Evolutionary conservation across 768 basidiomycete species (phyloP).

Genomic region (Tricholoma furcatifolium): DNA sequence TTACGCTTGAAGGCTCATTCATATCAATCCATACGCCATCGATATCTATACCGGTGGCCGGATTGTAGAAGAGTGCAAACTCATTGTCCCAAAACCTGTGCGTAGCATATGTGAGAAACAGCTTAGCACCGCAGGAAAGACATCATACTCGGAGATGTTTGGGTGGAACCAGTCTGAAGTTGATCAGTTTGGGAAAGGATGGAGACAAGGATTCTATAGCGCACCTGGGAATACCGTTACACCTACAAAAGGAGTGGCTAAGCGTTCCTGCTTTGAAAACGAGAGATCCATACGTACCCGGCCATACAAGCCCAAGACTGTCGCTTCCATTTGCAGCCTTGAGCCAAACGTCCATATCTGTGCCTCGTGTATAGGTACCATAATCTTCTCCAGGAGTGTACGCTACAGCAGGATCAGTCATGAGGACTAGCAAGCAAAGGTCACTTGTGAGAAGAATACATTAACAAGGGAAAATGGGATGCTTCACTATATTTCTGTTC

Average conservation of each 20-base stretch:
- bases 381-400: slow-evolving; percentile 48
- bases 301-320: slow-evolving; percentile 62
- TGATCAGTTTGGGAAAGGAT: background rate
- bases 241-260: slow-evolving; percentile 25
- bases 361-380: slow-evolving; percentile 54
- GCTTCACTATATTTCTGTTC: slow-evolving; percentile 53
- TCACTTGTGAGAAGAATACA: background rate
- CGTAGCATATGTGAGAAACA: background rate
- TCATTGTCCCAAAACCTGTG: slow-evolving; percentile 63
- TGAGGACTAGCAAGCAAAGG: slow-evolving; percentile 43
- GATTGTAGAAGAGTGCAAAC: slow-evolving; percentile 54
- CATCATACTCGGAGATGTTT: slow-evolving; percentile 43
- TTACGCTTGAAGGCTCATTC: slow-evolving; percentile 70
- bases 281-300: slow-evolving; percentile 34
- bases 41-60: slow-evolving; percentile 56
- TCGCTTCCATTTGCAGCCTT: slow-evolving; percentile 61
- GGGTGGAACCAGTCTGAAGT: slow-evolving; percentile 60
- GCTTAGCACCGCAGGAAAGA: background rate
- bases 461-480: background rate
- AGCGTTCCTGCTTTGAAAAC: slow-evolving; percentile 5
- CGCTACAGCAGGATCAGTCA: slow-evolving; percentile 74
- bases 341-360: slow-evolving; percentile 53
- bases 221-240: slow-evolving; percentile 58
- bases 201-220: slow-evolving; percentile 2
- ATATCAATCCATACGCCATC: slow-evolving; percentile 77